Base-by-base conservation (phyloP, 805 yeast species). In the Komagataella mondaviorum region DNA sequence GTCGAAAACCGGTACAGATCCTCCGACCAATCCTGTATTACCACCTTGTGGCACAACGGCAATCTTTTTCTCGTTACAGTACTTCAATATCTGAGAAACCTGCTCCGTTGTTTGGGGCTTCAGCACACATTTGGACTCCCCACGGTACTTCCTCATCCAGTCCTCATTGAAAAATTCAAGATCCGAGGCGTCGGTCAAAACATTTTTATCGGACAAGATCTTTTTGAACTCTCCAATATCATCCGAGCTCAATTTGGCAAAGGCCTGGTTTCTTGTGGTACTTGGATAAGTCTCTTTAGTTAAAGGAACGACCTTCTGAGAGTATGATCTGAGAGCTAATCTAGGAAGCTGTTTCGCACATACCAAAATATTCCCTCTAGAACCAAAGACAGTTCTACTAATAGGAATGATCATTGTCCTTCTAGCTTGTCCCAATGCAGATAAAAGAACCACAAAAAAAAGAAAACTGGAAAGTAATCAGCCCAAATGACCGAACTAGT, bases 31-130 rank as follows among this genome's bases (percentile, higher is more conserved):
- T 23, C 96, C 96, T 1, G 97, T 91, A 68, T 91, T 90, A 58
- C 98, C 98, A 63, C 97, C 96, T 69, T 91, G 97, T 14, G 98
- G 97, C 7, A 88, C 96, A 48, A 90, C 80, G 0, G 97, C 96
- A 24, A 90, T 67, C 54, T 75, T 78, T 49, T 80, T 67, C 30
- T 82, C 86, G 61, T 85, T 85, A 71, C 96, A 88, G 67, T 88
- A 84, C 63, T 79, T 80, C 62, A 91, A 62, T 55, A 91, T 87
- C 58, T 79, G 62, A 2, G 90, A 74, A 16, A 91, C 83, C 65
- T 90, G 90, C 55, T 83, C 80, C 2, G 88, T 79, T 12, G 85
- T 76, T 59, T 81, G 84, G 44, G 98, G 98, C 65, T 84, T 87
- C 56, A 90, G 71, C 1, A 88, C 89, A 24, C 91, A 63, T 59